phyloP scores from a whole-genome alignment of 768 basidiomycete species.

The Trametes meyenii region DNA sequence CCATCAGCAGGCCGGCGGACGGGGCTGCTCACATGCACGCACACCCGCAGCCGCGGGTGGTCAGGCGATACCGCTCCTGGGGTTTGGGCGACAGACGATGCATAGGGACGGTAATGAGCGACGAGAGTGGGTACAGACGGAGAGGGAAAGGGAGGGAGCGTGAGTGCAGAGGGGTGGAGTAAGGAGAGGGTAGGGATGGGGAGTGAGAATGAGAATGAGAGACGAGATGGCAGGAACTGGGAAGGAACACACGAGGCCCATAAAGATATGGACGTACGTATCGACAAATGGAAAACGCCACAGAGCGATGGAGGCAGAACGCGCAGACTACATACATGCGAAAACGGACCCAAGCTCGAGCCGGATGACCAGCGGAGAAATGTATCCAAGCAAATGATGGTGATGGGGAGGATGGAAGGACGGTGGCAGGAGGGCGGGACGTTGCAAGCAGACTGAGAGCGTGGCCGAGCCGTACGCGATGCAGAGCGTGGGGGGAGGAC shows the following conservation, averaged over 20 bases:
- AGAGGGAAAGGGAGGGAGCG: background rate
- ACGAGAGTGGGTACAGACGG: background rate
- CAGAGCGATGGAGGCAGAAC: background rate
- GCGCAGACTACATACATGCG: conserved; percentile 6
- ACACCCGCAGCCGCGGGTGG: too few relatives aligned
- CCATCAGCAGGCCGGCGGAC: background rate
- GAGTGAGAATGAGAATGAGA: background rate
- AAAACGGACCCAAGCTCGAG: background rate
- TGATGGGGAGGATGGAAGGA: background rate
- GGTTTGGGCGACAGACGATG: too few relatives aligned
- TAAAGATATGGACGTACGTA: conserved; percentile 4
- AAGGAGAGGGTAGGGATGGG: background rate
- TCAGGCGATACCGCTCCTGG: too few relatives aligned
- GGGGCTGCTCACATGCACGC: too few relatives aligned
- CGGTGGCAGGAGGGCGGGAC: background rate
- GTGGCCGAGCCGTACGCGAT: conserved; percentile 1
- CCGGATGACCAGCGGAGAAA: background rate
- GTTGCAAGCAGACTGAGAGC: background rate
- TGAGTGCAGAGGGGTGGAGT: background rate
- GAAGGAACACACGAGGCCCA: background rate
- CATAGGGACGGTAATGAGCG: background rate
- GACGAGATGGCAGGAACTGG: background rate
- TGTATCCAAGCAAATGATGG: background rate
- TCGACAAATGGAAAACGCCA: background rate
- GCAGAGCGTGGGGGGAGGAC: background rate